Evolutionary conservation across 148 eudicot species (phyloP).

Genomic region (Rhododendron griersonianum): DNA sequence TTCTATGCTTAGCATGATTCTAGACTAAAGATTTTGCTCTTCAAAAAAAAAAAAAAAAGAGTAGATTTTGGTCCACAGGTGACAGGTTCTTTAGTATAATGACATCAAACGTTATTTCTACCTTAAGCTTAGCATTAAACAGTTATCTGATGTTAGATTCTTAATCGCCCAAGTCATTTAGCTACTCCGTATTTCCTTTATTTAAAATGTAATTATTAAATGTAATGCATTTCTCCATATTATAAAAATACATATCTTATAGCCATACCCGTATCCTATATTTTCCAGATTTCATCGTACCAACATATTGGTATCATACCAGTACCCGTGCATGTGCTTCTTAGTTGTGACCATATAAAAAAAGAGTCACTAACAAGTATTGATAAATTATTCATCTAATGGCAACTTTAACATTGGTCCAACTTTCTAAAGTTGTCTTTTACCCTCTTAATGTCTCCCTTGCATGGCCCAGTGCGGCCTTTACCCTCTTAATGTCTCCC

Average conservation of each 20-base stretch:
- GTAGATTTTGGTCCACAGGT: not conserved
- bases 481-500: not conserved
- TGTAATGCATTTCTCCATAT: not conserved
- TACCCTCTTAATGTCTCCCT: not conserved
- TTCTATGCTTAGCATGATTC: not conserved
- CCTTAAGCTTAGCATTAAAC: not conserved
- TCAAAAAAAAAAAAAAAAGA: no score
- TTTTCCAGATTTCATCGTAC: not conserved
- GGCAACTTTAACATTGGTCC: not conserved
- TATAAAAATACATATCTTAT: no score
- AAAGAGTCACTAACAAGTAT: not conserved
- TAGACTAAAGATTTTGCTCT: not conserved
- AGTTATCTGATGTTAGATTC: not conserved
- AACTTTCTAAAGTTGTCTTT: not conserved
- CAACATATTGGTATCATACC: not conserved
- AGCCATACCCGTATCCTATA: not conserved
- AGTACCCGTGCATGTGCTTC: not conserved
- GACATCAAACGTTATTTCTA: not conserved
- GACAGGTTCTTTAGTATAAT: not conserved
- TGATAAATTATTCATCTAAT: not conserved
- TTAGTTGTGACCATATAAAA: not conserved
- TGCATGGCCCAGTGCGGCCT: no score
- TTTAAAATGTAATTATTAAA: not conserved
- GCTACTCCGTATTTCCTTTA: not conserved
- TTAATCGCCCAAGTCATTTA: not conserved